Evolutionary conservation across 2,329 filamentous ascomycete species (phyloP), one percentile per base, ranked within the genome.

Genomic region (Ilyonectria robusta): DNA sequence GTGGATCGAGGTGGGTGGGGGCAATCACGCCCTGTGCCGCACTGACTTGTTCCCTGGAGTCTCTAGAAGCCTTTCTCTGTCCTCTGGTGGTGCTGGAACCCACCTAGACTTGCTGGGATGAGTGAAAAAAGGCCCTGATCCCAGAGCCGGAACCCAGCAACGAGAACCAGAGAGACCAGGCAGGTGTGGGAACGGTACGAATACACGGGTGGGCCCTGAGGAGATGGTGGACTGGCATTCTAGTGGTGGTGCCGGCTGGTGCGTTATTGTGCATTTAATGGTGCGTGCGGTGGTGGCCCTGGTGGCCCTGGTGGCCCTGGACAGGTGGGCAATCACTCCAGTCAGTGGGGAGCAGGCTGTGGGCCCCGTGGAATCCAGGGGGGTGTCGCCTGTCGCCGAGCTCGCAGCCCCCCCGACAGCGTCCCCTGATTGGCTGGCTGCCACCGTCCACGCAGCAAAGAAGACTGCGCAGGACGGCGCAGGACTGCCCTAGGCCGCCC

Each of bases 401-500:
- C 57, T 65, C 62, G 62, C 62, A 57, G 44, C n/a, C 31, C 50
- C 35, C 56, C 42, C 35, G 19, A 46, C 26, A 26, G 54, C 44
- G 26, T 1, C 15, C 47, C 37, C 33, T 74, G 56, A 75, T 75
- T 75, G 73, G 73, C 53, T 13, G 33, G 55, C n/a, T 57, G 50
- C 57, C 62, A 42, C 33, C 66, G 59, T 54, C 46, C 56, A 60
- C 66, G 54, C 61, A 72, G 65, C 68, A 71, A 72, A 72, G 62
- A 72, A 72, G 54, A 35, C 61, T 37, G 29, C 17, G 63, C 44
- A 61, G 58, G 23, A 53, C 26, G 58, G 61, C 59, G 59, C 61
- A 55, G 65, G 67, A 68, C 61, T 54, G 65, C 62, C 66, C 61
- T 70, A 73, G 70, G 70, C 70, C 63, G 73, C 73, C 71, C 73